Evolutionary conservation across 2,329 filamentous ascomycete species (phyloP).

Genomic region (Pseudogymnoascus sp.): DNA sequence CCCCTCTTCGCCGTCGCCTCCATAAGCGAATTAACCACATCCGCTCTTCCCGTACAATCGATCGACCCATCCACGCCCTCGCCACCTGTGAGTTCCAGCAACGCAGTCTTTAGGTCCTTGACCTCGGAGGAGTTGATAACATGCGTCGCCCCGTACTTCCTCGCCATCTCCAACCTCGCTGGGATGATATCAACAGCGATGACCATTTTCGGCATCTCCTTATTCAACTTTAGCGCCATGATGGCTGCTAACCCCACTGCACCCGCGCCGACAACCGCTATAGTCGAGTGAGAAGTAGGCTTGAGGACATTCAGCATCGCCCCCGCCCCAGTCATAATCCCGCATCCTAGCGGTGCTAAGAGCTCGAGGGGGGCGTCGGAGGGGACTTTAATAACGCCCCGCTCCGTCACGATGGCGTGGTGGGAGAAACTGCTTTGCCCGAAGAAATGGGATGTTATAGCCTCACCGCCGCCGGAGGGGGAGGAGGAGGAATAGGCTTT

Average conservation of each 20-base stretch:
- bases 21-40: slow-evolving; percentile 14
- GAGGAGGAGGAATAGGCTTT: slow-evolving; percentile 14
- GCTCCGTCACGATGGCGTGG: slow-evolving; percentile 21
- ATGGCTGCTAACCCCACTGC: slow-evolving; percentile 33
- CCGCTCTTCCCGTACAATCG: slow-evolving; percentile 16
- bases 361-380: slow-evolving; percentile 22
- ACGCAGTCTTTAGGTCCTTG: slow-evolving; percentile 11
- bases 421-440: slow-evolving; percentile 27
- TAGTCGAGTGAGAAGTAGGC: slow-evolving; percentile 21
- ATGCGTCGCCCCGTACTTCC: slow-evolving; percentile 33
- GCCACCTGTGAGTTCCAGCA: slow-evolving; percentile 13
- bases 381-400: slow-evolving; percentile 21
- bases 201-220: slow-evolving; percentile 22
- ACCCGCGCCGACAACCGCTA: slow-evolving; percentile 34
- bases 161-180: slow-evolving; percentile 34
- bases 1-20: slow-evolving; percentile 17
- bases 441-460: slow-evolving; percentile 27
- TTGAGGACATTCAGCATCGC: slow-evolving; percentile 31
- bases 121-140: slow-evolving; percentile 15
- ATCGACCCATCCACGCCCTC: slow-evolving; percentile 16
- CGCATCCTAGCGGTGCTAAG: slow-evolving; percentile 35
- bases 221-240: slow-evolving; percentile 29
- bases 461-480: slow-evolving; percentile 11
- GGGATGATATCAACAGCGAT: slow-evolving; percentile 39
- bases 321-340: slow-evolving; percentile 36